Percentiles rank a stretch among this genome's conserved stretches.
Evolutionary conservation across 2,329 filamentous ascomycete species (phyloP).

Genomic region (Colletotrichum sp.): DNA sequence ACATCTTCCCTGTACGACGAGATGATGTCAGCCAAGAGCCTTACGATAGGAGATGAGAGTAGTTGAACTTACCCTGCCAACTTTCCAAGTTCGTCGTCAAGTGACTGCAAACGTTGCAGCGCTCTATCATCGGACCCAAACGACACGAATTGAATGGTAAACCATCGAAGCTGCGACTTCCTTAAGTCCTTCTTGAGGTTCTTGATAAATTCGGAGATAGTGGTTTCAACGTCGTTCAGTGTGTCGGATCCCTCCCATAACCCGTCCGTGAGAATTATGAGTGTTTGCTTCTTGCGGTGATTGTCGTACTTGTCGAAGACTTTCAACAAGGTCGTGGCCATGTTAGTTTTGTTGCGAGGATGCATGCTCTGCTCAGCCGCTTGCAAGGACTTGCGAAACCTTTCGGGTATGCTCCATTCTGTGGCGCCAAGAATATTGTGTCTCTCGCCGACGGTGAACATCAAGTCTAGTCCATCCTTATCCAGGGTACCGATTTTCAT

Average conservation of each 20-base stretch:
- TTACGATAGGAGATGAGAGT: no score
- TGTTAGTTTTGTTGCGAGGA: not conserved
- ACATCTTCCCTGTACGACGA: no score
- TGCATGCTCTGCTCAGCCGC: no score
- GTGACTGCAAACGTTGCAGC: no score
- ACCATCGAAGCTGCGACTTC: not conserved
- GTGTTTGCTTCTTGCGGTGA: not conserved
- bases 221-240: not conserved
- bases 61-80: no score
- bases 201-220: not conserved
- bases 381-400: no score
- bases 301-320: not conserved
- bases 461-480: not conserved
- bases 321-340: not conserved
- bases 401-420: no score
- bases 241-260: not conserved
- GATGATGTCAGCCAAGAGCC: no score
- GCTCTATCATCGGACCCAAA: not conserved
- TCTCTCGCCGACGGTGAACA: not conserved
- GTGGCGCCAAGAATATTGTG: no score
- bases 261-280: not conserved
- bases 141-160: not conserved
- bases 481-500: not conserved
- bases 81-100: no score
- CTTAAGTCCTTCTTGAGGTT: not conserved